A percentile compares a stretch with the other conserved stretches of the same genome.
Conservation (phyloP, 2,329 filamentous ascomycete genomes). For the Xylaria hypoxylon region DNA sequence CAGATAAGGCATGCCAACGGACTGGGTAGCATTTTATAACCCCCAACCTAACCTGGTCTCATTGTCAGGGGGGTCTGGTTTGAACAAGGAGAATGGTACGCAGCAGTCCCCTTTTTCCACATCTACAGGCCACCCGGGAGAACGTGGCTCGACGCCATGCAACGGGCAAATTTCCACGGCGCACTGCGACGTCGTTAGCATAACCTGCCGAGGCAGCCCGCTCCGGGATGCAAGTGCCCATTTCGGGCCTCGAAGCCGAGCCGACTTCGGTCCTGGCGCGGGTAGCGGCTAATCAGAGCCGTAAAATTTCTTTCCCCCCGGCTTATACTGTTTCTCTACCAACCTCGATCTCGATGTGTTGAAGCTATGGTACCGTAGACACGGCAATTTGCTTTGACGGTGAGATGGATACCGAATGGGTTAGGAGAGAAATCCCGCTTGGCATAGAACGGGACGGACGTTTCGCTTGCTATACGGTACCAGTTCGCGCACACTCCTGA, state of each 20-base stretch:
- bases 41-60: constrained; percentile 1
- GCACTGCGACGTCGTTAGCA: constrained; percentile 28
- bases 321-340: neutral
- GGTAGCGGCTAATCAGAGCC: constrained; percentile 24
- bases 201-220: constrained; percentile 22
- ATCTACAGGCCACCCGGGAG: constrained; percentile 19
- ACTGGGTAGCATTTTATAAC: constrained; percentile 14
- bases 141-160: constrained; percentile 38
- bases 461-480: neutral
- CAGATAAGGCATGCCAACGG: constrained; percentile 15
- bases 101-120: neutral
- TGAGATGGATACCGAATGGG: no score
- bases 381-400: no score
- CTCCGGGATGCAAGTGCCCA: constrained; percentile 4
- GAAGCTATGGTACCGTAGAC: no score
- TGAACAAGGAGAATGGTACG: constrained; percentile 2
- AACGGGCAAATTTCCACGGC: constrained; percentile 16
- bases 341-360: neutral
- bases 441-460: no score
- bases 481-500: neutral
- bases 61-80: neutral
- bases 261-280: constrained; percentile 26
- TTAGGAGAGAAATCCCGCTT: no score
- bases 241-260: constrained; percentile 35
- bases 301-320: neutral